These are phyloP conservation scores for Venturia asperata DNA, from an alignment of 2,329 filamentous ascomycete species.

Conservation along the genomic window DNA sequence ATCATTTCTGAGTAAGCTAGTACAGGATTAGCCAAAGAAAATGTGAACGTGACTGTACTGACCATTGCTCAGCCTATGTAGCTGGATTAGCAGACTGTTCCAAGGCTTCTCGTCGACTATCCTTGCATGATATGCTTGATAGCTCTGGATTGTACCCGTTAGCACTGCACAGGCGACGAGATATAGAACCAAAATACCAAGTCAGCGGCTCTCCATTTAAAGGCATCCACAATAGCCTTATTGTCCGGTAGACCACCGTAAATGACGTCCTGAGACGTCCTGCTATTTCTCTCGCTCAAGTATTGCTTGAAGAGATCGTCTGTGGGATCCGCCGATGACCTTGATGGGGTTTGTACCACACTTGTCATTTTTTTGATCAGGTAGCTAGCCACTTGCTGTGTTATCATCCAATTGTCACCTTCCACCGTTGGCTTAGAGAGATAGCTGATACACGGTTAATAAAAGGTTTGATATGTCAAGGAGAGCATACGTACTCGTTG, in stretches of 20 bases:
- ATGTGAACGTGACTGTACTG: neutral
- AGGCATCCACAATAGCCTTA: conserved; percentile 37
- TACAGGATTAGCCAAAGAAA: neutral
- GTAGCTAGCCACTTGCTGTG: conserved; percentile 45
- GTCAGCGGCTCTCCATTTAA: conserved; percentile 40
- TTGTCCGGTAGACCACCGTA: conserved; percentile 32
- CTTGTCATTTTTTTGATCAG: conserved; percentile 47
- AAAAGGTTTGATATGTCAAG: neutral
- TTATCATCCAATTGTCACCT: conserved; percentile 53
- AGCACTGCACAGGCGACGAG: neutral
- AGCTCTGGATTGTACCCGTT: conserved; percentile 2
- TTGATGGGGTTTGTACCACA: conserved; percentile 32
- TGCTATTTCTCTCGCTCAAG: conserved; percentile 29
- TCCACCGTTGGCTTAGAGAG: conserved; percentile 49
- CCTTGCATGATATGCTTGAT: conserved; percentile 37
- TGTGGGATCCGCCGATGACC: conserved; percentile 32
- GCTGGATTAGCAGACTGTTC: conserved; percentile 40
- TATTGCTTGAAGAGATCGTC: conserved; percentile 38
- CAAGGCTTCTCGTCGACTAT: conserved; percentile 41
- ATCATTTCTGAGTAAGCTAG: conserved; percentile 44
- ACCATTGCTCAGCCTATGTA: conserved; percentile 35
- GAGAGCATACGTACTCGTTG: conserved; percentile 30
- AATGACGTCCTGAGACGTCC: conserved; percentile 26
- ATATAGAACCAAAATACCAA: conserved; percentile 25
- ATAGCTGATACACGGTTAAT: conserved; percentile 26